These are phyloP conservation scores for Neofusicoccum cordaticola DNA, from an alignment of 2,329 filamentous ascomycete species.

Conservation along the genomic window DNA sequence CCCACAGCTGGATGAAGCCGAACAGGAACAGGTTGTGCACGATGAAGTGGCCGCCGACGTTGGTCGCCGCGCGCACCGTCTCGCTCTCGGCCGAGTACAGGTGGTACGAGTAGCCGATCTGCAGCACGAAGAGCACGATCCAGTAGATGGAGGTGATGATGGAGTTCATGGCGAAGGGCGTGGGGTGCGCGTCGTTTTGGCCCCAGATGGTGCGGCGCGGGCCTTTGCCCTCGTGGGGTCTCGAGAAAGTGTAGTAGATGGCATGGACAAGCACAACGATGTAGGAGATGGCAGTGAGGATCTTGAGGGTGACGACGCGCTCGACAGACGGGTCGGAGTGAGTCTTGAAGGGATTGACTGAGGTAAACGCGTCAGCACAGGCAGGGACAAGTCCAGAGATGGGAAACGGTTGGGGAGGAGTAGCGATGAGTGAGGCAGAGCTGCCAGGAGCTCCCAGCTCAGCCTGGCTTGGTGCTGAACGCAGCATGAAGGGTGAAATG, in stretches of 20 bases:
- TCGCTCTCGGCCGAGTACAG: conserved; percentile 68
- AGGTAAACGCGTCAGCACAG: not conserved
- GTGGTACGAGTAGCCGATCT: conserved; percentile 71
- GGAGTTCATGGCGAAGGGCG: conserved; percentile 73
- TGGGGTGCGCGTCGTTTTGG: conserved; percentile 64
- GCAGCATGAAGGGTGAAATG: not conserved
- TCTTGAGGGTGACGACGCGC: conserved; percentile 69
- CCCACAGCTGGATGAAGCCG: conserved; percentile 79
- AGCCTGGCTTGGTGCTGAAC: not conserved
- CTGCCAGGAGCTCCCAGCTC: not conserved
- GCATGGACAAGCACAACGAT: conserved; percentile 68
- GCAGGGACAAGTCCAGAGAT: too few relatives aligned
- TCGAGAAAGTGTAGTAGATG: conserved; percentile 69
- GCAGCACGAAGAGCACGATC: conserved; percentile 71
- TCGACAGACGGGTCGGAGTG: conserved; percentile 63
- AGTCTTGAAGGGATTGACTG: conserved; percentile 74
- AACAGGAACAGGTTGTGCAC: conserved; percentile 80
- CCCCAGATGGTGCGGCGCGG: conserved; percentile 66
- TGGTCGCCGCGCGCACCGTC: conserved; percentile 66
- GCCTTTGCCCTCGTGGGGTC: conserved; percentile 59
- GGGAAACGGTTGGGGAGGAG: not conserved
- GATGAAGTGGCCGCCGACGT: conserved; percentile 82
- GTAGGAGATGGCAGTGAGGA: conserved; percentile 73
- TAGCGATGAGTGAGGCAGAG: not conserved
- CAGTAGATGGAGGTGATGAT: conserved; percentile 69